Base-by-base conservation (phyloP, 805 yeast genomes). In the Ogataea parapolymorpha region DNA sequence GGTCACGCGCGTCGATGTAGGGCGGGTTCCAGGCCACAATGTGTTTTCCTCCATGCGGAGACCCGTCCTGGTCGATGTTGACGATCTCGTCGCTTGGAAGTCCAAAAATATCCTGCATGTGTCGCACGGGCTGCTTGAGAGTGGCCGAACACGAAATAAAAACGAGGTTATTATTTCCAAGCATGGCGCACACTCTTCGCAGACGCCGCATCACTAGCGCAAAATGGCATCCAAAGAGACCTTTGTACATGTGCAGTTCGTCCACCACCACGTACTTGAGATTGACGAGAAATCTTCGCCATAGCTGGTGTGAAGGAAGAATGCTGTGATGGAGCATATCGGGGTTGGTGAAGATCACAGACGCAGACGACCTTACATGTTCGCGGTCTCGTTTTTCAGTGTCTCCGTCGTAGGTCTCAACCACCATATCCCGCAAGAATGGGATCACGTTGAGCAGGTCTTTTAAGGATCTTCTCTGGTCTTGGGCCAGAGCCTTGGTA, bases 401-500 rank as follows among this genome's bases (percentile, higher is more conserved):
- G 61, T 93, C 99, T 8, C 99, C 99, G 63, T 93, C 99, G 56
- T 79, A 90, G 0, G 97, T 86, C 35, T 83, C 91, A 2, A 82
- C 85, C 1, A 74, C 60, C 1, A 81, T 65, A 13, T 68, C 67
- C 3, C 61, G 54, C 2, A 70, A 50, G 10, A 63, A 62, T 0
- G 79, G 77, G 36, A 85, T 71, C 26, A 64, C 64, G 5, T 70
- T 62, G 32, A 83, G 63, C 9, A 85, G 63, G 16, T 75, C 79
- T 35, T 72, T 71, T 41, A 93, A 65, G n/a, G 95, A 80, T 48
- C 95, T 69, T 54, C 82, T 82, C 62, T 93, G 99, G 67, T 93
- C 99, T 57, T 93, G 99, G 0, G 99, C 98, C 37, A 93, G 68
- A 0, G 99, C 99, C 57, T 93, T 93, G 0, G 99, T 93, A 2